phyloP scores from a whole-genome alignment of 495 filamentous ascomycete genomes.

The Thozetella sp. region DNA sequence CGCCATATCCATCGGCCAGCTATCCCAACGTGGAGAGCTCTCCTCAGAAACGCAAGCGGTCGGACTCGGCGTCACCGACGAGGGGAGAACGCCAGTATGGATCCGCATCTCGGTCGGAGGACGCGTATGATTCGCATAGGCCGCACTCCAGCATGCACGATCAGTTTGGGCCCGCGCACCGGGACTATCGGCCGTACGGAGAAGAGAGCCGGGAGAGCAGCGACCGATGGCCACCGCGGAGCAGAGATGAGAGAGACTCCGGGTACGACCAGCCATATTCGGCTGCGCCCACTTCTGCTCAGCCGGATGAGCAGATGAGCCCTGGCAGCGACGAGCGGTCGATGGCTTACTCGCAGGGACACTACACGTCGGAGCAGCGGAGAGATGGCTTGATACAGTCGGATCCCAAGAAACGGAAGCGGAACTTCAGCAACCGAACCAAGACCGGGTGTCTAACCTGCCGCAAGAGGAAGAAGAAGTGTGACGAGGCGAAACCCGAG shows the following conservation, averaged over 20 bases:
- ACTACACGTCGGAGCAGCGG: slow-evolving; percentile 47
- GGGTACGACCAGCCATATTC: slow-evolving; percentile 43
- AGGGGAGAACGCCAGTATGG: slow-evolving; percentile 29
- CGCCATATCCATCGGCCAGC: slow-evolving; percentile 31
- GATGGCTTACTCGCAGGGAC: slow-evolving; percentile 35
- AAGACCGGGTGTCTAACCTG: slow-evolving; percentile 98
- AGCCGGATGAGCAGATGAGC: slow-evolving; percentile 49
- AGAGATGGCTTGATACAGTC: slow-evolving; percentile 59
- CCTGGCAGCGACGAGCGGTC: slow-evolving; percentile 50
- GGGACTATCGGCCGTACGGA: slow-evolving; percentile 37
- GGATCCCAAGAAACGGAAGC: slow-evolving; percentile 78
- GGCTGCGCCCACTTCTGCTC: slow-evolving; percentile 35
- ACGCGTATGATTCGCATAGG: slow-evolving; percentile 23
- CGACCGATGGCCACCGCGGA: slow-evolving; percentile 44
- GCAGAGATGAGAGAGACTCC: slow-evolving; percentile 39
- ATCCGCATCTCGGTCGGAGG: slow-evolving; percentile 21
- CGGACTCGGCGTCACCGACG: slow-evolving; percentile 39
- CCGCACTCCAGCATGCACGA: slow-evolving; percentile 40
- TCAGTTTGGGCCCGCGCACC: slow-evolving; percentile 32
- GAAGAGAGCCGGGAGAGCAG: slow-evolving; percentile 40
- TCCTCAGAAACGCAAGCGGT: slow-evolving; percentile 55
- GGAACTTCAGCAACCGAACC: slow-evolving; percentile 93
- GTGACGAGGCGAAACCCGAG: slow-evolving; percentile 92
- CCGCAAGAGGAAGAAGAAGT: slow-evolving; percentile 95
- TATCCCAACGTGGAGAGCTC: slow-evolving; percentile 39